Evolutionary conservation across 129 eudicot species (phyloP), one percentile per base, ranked within the genome.

Genomic region (Pulicaria dysenterica): DNA sequence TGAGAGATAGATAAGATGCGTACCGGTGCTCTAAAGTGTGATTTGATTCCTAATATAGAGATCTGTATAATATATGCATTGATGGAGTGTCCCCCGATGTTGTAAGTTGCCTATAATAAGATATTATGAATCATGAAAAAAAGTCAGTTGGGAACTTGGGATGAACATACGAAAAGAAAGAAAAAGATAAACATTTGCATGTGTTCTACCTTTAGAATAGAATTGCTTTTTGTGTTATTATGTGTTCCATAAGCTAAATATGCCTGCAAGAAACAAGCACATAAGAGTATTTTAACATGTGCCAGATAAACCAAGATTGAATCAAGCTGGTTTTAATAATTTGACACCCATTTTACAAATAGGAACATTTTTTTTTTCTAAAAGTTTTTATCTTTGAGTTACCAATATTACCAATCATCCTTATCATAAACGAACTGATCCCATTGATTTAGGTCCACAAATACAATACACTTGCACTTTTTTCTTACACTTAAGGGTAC

Each of bases 221-320:
- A 81, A 81, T 80, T 74, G 74, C 83, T 81, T 83, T 78, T 90
- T 9, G 87, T 74, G 64, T 61, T 79, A 70, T 74, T 80, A 17
- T 82, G 90, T 67, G 91, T 83, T 77, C 94, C 96, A 41, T 90
- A 85, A 49, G 94, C 96, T 80, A 90, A 83, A 83, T 90, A 83
- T 31, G 94, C 94, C 92, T 89, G 90, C 79, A 80, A 82, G 19
- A 72, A 70, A 69, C 44, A 56, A 77, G 40, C 68, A 49, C 51
- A 66, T 8, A 43, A 60, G 38, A 36, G 2, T 72, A 39, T 60
- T 43, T 46, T 31, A 70, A 65, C 37, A 79, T 67, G 49, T 8
- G 73, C 36, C 37, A 3, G 43, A 67, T 67, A 36, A 49, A 64
- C 8, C 31, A 17, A 58, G 5, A 36, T 12, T 34, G 37, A 4